A percentile compares a stretch with the other conserved stretches of the same genome.
phyloP scores from a whole-genome alignment of 352 stramenopile species.

The Globisporangium yorkense region DNA sequence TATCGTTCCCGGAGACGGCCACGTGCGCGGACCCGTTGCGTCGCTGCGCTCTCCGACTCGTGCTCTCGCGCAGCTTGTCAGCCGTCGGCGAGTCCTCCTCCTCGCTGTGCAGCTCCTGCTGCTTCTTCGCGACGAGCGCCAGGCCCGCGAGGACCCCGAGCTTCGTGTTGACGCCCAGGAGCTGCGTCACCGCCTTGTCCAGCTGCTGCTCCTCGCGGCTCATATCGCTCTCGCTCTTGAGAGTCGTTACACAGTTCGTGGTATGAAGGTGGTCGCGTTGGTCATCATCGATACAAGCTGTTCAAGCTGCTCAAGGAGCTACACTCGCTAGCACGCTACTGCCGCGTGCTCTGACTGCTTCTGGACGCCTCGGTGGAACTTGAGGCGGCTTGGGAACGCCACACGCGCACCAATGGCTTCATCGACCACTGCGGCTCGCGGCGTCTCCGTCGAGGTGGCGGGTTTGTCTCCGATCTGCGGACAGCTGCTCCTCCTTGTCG shows the following conservation, averaged over 20 bases:
- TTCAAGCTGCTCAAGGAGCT: not conserved
- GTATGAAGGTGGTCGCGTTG: not conserved
- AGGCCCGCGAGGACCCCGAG: slow-evolving; percentile 53
- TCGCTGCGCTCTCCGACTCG: not conserved
- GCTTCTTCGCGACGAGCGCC: slow-evolving; percentile 30
- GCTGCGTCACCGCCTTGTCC: slow-evolving; percentile 21
- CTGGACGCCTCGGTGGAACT: slow-evolving; percentile 21
- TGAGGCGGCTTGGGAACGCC: slow-evolving; percentile 23
- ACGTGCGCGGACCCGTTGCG: slow-evolving; percentile 1
- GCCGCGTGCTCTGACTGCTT: slow-evolving; percentile 3
- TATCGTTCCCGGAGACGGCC: slow-evolving; percentile 6
- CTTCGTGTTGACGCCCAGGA: slow-evolving; percentile 37
- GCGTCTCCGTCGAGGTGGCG: not conserved
- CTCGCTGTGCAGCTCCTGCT: slow-evolving; percentile 21
- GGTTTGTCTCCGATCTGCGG: not conserved
- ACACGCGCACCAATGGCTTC: slow-evolving; percentile 16
- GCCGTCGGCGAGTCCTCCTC: slow-evolving; percentile 19
- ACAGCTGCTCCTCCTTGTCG: not conserved
- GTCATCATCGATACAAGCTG: too few species aligned
- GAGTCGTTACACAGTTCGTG: not conserved
- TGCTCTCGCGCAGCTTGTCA: slow-evolving; percentile 10
- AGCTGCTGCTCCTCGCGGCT: slow-evolving; percentile 1
- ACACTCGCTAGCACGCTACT: not conserved
- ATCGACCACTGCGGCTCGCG: slow-evolving; percentile 6
- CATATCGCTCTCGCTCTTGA: not conserved